phyloP scores from a whole-genome alignment of 2,329 filamentous ascomycete species.

The Xenosphaeropsis pyriputrescens region DNA sequence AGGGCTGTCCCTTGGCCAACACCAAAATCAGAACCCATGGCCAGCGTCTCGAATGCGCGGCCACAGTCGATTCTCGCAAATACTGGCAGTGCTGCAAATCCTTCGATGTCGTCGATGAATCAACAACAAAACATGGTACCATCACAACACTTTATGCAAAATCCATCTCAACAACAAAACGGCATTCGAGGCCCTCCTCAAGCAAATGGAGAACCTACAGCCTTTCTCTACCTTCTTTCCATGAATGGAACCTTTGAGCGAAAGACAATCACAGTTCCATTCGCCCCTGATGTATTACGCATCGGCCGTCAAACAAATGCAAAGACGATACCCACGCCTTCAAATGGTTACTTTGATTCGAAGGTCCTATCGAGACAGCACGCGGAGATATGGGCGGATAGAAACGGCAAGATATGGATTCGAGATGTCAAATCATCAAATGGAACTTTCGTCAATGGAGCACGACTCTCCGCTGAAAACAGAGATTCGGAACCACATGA shows the following conservation, averaged over 20 bases:
- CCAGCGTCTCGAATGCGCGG: slow-evolving; percentile 44
- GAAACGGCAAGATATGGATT: slow-evolving; percentile 82
- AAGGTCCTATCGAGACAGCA: slow-evolving; percentile 95
- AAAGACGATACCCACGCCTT: slow-evolving; percentile 79
- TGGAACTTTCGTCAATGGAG: slow-evolving; percentile 93
- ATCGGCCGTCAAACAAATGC: slow-evolving; percentile 96
- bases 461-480: slow-evolving; percentile 82
- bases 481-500: slow-evolving; percentile 94
- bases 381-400: slow-evolving; percentile 86
- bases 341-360: slow-evolving; percentile 95
- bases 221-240: slow-evolving; percentile 73
- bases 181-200: slow-evolving; percentile 27
- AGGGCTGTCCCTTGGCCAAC: slow-evolving; percentile 43
- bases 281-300: slow-evolving; percentile 80
- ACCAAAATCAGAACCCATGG: slow-evolving; percentile 49
- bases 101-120: slow-evolving; percentile 46
- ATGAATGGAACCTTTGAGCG: slow-evolving; percentile 95
- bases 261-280: slow-evolving; percentile 90
- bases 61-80: slow-evolving; percentile 45
- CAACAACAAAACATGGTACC: slow-evolving; percentile 43
- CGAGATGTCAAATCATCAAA: slow-evolving; percentile 97
- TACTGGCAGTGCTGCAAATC: slow-evolving; percentile 41
- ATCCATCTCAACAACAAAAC: slow-evolving; percentile 39
- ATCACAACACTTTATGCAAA: slow-evolving; percentile 55
- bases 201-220: slow-evolving; percentile 38